Evolutionary conservation across 148 eudicot species (phyloP), one percentile per base, ranked within the genome.

Genomic region (Cornus controversa): DNA sequence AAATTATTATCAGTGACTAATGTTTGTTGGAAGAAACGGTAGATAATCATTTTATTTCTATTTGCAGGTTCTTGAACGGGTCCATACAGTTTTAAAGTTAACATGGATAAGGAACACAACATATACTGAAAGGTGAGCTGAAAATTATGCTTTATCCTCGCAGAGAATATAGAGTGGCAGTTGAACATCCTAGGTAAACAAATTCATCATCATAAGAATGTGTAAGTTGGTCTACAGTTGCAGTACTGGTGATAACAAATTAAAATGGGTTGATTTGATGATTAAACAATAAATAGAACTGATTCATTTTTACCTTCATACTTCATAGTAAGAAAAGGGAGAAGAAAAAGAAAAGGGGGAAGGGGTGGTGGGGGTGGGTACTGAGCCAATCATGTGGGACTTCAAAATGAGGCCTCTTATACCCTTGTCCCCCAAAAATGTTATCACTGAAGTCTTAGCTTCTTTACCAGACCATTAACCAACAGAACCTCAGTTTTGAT

Each of bases 21-120:
- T 69, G 23, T 68, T 25, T 15, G 34, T 70, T 74, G 78, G 75
- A 79, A 68, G 64, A 20, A 74, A 34, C 45, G 20, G 26, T 31
- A 37, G 53, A 74, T 70, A 57, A 34, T 67, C 57, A 60, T 22
- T 66, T 67, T 45, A 69, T 74, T n/a, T 40, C 34, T 79, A 53
- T 5, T 28, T 85, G 79, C 85, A 96, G 99, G 98, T 86, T 81
- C 92, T 96, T 40, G 80, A 86, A 74, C 89, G 89, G 73, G 74
- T 93, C 60, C 80, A 80, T 67, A 75, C 86, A 26, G 86, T 92
- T 72, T 73, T 92, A 60, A 93, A 87, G 83, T 82, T 93, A 77
- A 96, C 99, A 40, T 96, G 99, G 99, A 90, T 92, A 78, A 90
- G 99, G 75, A 89, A 85, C 82, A 88, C 95, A 10, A 95, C 98